A percentile compares a stretch with the other conserved stretches of the same genome.
These are phyloP conservation scores for Trichomonas gallinae DNA, from an alignment of 208 protist genomes.

Conservation along the genomic window DNA sequence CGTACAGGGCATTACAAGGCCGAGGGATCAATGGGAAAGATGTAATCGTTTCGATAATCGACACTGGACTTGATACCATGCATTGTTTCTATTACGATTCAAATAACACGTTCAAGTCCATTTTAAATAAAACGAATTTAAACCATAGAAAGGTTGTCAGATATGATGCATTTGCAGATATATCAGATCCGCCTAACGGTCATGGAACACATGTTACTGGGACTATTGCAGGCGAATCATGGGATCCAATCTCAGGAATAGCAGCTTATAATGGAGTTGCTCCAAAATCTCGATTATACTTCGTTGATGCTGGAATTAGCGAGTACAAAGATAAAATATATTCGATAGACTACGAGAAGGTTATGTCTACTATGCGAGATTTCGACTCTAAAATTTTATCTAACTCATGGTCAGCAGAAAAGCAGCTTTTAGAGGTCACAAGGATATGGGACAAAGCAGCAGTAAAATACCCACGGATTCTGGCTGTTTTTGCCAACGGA, in stretches of 20 bases:
- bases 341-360: background rate
- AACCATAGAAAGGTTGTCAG: conserved; percentile 17
- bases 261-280: background rate
- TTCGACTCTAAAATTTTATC: background rate
- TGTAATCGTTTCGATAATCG: background rate
- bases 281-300: background rate
- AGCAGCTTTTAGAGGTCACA: too few species aligned
- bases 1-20: too few species aligned
- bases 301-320: background rate
- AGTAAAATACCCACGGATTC: too few species aligned
- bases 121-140: background rate
- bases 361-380: background rate
- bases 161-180: background rate
- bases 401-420: background rate
- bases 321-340: background rate
- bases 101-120: background rate
- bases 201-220: conserved; percentile 30
- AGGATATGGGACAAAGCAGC: background rate
- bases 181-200: background rate
- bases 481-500: background rate
- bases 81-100: background rate
- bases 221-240: background rate
- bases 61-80: background rate
- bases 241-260: background rate
- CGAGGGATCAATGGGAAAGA: background rate